Base-by-base conservation (phyloP, 306 rosid species). In the Rubus idaeus region DNA sequence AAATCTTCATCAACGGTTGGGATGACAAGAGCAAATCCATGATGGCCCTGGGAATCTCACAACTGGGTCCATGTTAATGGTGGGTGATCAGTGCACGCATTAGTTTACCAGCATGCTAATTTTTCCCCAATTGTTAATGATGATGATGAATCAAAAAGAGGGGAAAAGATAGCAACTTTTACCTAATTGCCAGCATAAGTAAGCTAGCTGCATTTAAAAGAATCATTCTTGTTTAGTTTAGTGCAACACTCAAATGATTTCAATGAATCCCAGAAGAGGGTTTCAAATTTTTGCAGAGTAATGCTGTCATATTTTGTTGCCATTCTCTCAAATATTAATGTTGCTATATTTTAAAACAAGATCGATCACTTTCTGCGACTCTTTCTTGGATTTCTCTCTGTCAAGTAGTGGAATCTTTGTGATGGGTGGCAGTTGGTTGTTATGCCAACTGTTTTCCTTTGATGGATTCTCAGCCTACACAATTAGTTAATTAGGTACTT, bases 51-150 rank as follows among this genome's bases (percentile, higher is more conserved):
- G 77, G 82, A 83, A 85, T 85, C 79, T 71, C 72, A 75, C 10
- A 68, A 70, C 69, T 85, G 81, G 88, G 83, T 37, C 58, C 86
- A 80, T 56, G 40, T 30, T 50, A 52, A 61, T 41, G 79, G 71
- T 87, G 77, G 84, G 77, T 80, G 82, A 76, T 85, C 78, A 81
- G 69, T 73, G 80, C 77, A 77, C 68, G 70, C 81, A 80, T 80
- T 80, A 64, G 53, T 57, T 72, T 79, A 37, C 70, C 74, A 62
- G 85, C 86, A 78, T 80, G 86, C 71, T 18, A 16, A 65, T 79
- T 42, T 79, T 30, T 69, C 75, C 60, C 21, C 76, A 68, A 23
- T 74, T 86, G 30, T 82, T 64, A 21, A 46, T 76, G 21, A 65
- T 60, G 45, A 49, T 65, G 35, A 46, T 37, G 53, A 60, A 60